phyloP scores from a whole-genome alignment of 495 filamentous ascomycete species.

The Tuber microsphaerosporum region DNA sequence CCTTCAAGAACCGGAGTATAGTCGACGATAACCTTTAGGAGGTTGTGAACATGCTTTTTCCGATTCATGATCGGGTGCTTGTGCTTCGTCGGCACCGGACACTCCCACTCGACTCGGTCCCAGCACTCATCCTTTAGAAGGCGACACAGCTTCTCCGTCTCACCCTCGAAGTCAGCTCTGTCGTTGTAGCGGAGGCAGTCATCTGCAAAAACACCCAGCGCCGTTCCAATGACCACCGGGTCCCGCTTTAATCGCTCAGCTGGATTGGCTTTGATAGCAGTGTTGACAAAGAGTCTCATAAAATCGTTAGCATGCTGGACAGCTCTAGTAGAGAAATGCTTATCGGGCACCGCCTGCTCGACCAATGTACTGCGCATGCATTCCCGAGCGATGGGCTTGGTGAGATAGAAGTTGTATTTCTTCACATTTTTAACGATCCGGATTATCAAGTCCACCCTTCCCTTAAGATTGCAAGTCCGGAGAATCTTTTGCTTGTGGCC shows the following conservation, averaged over 20 bases:
- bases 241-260: conserved; percentile 21
- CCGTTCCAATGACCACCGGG: conserved; percentile 23
- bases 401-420: conserved; percentile 16
- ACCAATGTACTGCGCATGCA: conserved; percentile 20
- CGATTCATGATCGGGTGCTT: not conserved
- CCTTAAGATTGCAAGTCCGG: conserved; percentile 4
- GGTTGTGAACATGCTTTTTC: conserved; percentile 3
- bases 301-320: conserved; percentile 12
- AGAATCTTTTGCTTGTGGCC: conserved; percentile 10
- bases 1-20: conserved; percentile 34
- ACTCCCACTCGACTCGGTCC: conserved; percentile 2
- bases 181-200: conserved; percentile 21
- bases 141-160: not conserved
- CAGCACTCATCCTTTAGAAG: conserved; percentile 13
- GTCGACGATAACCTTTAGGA: conserved; percentile 12
- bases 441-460: conserved; percentile 25
- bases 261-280: conserved; percentile 19
- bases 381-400: conserved; percentile 9
- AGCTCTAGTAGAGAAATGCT: conserved; percentile 5
- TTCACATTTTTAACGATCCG: conserved; percentile 14
- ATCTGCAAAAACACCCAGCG: conserved; percentile 24
- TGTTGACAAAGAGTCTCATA: conserved; percentile 18
- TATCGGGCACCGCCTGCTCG: not conserved
- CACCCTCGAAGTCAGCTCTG: conserved; percentile 9
- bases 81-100: not conserved